These are phyloP conservation scores for Dothistroma septosporum DNA, from an alignment of 2,329 filamentous ascomycete species.

Conservation along the genomic window DNA sequence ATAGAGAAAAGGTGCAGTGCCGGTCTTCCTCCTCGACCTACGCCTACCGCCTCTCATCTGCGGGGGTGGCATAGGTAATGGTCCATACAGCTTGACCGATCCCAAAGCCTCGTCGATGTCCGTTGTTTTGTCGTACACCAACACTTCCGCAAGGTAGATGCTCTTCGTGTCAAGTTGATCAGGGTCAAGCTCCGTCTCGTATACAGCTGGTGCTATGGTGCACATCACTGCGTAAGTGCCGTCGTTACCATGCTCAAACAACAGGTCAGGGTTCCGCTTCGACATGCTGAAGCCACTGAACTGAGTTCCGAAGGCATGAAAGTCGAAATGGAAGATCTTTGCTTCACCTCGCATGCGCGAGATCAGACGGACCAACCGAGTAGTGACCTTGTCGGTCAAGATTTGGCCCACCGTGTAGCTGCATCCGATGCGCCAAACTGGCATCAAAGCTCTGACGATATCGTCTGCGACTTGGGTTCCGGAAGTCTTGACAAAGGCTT, in stretches of 20 bases:
- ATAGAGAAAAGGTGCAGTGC: neutral
- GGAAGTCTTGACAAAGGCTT: slow-evolving; percentile 1
- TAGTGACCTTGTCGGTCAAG: slow-evolving; percentile 1
- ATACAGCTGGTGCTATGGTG: neutral
- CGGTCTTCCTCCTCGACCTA: neutral
- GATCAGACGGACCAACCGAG: slow-evolving; percentile 10
- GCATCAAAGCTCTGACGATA: slow-evolving; percentile 5
- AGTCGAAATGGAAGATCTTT: slow-evolving; percentile 9
- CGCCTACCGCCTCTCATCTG: neutral
- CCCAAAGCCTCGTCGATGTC: neutral
- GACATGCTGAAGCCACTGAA: neutral
- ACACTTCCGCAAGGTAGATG: neutral
- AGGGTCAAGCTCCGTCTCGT: neutral
- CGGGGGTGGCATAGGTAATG: neutral
- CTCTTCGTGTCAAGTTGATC: neutral
- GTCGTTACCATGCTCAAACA: neutral
- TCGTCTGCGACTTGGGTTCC: neutral
- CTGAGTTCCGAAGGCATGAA: slow-evolving; percentile 7
- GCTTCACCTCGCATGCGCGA: slow-evolving; percentile 11
- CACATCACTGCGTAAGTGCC: neutral
- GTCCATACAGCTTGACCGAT: neutral
- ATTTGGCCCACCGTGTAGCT: neutral
- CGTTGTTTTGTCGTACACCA: neutral
- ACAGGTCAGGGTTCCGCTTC: neutral
- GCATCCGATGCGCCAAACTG: slow-evolving; percentile 1